Evolutionary conservation across 2,329 filamentous ascomycete species (phyloP).

Genomic region (Verticillium nubilum): DNA sequence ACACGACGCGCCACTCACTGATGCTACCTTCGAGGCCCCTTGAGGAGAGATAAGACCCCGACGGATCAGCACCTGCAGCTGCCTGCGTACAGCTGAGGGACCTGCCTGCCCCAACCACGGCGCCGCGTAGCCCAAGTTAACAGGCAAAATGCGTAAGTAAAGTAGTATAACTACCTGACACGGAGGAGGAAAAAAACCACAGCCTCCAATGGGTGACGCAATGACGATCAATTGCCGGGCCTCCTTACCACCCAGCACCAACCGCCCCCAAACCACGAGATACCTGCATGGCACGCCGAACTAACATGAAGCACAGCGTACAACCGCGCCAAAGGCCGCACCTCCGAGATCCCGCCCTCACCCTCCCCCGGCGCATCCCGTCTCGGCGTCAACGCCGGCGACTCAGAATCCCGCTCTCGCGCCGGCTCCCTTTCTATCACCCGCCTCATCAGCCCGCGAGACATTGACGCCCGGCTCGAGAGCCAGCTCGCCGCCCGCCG

Average conservation of each 20-base stretch:
- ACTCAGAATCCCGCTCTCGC: neutral
- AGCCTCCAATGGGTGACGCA: neutral
- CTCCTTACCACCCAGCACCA: too few species aligned
- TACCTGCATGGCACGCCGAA: neutral
- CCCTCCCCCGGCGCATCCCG: neutral
- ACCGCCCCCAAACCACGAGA: neutral
- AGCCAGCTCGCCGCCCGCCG: neutral
- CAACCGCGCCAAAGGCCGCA: slow-evolving; percentile 1
- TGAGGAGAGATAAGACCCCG: too few species aligned
- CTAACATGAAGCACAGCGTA: neutral
- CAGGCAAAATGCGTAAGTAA: neutral
- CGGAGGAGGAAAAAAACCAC: neutral
- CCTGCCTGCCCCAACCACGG: neutral
- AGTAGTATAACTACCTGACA: too few species aligned
- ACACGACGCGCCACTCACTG: neutral
- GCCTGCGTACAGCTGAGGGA: neutral
- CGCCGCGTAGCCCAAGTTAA: neutral
- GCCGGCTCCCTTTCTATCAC: neutral
- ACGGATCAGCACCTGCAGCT: neutral
- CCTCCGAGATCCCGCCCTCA: slow-evolving; percentile 1
- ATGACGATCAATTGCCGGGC: too few species aligned
- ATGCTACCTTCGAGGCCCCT: neutral
- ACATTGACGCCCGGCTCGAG: neutral
- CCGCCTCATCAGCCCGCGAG: neutral
- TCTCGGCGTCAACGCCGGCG: neutral